phyloP scores from a whole-genome alignment of 2,329 filamentous ascomycete species.

The Sporothrix brasiliensis region DNA sequence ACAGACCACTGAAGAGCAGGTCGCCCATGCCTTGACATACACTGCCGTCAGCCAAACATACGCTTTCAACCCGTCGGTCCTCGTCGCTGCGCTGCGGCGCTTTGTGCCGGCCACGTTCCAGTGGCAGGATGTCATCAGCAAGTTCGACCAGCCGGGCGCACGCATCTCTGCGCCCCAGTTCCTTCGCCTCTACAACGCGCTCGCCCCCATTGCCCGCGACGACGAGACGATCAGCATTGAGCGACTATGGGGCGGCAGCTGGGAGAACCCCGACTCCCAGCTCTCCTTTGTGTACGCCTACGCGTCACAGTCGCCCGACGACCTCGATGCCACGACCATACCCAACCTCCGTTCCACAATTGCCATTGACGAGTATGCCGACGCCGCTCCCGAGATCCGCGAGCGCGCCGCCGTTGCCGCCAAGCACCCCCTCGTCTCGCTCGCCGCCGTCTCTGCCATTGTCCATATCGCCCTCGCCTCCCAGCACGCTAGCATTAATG shows the following conservation, averaged over 20 bases:
- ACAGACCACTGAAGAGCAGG: constrained; percentile 75
- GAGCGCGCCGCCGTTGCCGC: constrained; percentile 64
- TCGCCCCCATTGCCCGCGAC: constrained; percentile 71
- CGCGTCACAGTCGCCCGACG: constrained; percentile 70
- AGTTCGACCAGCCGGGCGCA: constrained; percentile 78
- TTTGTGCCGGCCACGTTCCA: constrained; percentile 65
- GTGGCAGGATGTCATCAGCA: constrained; percentile 72
- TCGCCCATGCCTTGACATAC: constrained; percentile 76
- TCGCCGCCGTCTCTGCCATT: constrained; percentile 75
- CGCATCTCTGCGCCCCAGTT: constrained; percentile 80
- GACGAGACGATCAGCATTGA: constrained; percentile 76
- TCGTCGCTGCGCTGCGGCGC: constrained; percentile 66
- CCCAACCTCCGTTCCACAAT: constrained; percentile 81
- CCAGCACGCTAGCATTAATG: constrained; percentile 62
- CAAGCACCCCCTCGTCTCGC: constrained; percentile 84
- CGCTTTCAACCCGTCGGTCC: constrained; percentile 54
- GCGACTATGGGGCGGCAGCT: constrained; percentile 84
- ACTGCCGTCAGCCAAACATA: constrained; percentile 61
- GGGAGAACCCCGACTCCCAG: constrained; percentile 84
- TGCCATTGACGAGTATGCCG: constrained; percentile 59
- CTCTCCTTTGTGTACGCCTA: constrained; percentile 93
- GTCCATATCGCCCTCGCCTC: constrained; percentile 67
- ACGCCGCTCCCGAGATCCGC: constrained; percentile 53
- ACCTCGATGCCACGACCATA: constrained; percentile 82
- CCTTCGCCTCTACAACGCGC: constrained; percentile 74